Evolutionary conservation across 768 basidiomycete genomes (phyloP), one percentile per base, ranked within the genome.

Genomic region (Termitomyces sp.): DNA sequence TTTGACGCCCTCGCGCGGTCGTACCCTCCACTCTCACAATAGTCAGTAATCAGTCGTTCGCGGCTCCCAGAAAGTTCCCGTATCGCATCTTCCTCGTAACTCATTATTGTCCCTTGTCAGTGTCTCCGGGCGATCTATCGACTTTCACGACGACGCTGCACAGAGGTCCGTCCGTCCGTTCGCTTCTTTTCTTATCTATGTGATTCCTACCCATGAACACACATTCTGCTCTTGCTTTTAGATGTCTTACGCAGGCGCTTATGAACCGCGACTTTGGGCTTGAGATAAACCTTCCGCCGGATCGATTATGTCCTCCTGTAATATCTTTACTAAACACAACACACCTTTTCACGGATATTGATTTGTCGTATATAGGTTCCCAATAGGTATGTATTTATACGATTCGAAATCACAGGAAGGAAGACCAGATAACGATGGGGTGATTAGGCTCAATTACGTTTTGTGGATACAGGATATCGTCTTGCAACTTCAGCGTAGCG

Each of bases 281-380:
- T 36, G 73, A 73, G 34, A 65, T 95, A 0, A 64, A 73, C 3
- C 71, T 97, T 13, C 89, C 90, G 2, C 68, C 76, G 2, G 81
- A 93, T 71, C 76, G 95, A 56, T 73, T 97, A 6, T 96, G 95
- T 71, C 95, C 95, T 34, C 90, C 95, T 0, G 94, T 96, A 67
- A 3, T 2, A 18, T 20, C 9, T 27, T 27, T 27, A 27, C 27
- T 27, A 1, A 27, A 27, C 27, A 8, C 1, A 27, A 27, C 27
- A 8, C 1, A 36, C 20, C 50, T 20, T 4, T 4, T 24, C 9
- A 36, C 15, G 20, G 2, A 36, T 24, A 8, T 8, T 51, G 20
- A 51, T 7, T 6, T 4, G 22, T 37, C 56, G 27, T 18, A 18
- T 3, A 1, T 57, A 91, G 90, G 81, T 91, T 8, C 88, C 90